phyloP scores from a whole-genome alignment of 2,329 filamentous ascomycete species.

The Colletotrichum coccodes region DNA sequence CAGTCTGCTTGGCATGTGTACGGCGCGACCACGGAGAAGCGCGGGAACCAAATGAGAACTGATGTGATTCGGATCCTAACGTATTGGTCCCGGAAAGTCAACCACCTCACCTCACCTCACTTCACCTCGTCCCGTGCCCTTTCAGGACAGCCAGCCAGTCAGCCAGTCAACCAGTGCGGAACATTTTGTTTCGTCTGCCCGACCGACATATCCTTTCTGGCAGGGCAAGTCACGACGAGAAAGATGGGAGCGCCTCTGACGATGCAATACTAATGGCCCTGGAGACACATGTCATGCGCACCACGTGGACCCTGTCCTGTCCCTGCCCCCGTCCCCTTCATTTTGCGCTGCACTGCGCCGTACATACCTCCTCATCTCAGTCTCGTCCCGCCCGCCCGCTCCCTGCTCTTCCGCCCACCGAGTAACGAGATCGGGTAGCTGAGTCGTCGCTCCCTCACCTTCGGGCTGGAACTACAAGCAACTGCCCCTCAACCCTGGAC shows the following conservation, averaged over 20 bases:
- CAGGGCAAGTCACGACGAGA: background rate
- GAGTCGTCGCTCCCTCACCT: constrained; percentile 20
- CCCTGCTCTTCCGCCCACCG: constrained; percentile 29
- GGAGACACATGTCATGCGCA: constrained; percentile 28
- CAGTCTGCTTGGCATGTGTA: constrained; percentile 22
- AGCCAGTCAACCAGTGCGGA: background rate
- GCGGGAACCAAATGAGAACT: constrained; percentile 2
- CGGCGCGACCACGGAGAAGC: constrained; percentile 11
- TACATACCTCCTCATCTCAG: constrained; percentile 11
- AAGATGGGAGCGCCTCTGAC: background rate
- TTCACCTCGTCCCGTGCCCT: background rate
- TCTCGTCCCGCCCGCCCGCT: constrained; percentile 25
- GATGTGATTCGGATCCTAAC: background rate
- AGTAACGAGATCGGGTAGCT: constrained; percentile 18
- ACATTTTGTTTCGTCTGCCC: background rate
- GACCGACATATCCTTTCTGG: background rate
- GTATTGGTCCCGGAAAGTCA: background rate
- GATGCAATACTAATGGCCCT: constrained; percentile 19
- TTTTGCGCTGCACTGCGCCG: constrained; percentile 11
- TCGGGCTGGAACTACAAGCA: constrained; percentile 4
- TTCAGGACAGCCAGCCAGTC: background rate
- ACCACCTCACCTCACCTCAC: background rate
- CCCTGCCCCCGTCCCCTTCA: constrained; percentile 13
- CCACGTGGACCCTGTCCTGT: constrained; percentile 34
- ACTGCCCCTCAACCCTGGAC: background rate